Evolutionary conservation across 2,329 filamentous ascomycete genomes (phyloP).

Genomic region (Claviceps paspali): DNA sequence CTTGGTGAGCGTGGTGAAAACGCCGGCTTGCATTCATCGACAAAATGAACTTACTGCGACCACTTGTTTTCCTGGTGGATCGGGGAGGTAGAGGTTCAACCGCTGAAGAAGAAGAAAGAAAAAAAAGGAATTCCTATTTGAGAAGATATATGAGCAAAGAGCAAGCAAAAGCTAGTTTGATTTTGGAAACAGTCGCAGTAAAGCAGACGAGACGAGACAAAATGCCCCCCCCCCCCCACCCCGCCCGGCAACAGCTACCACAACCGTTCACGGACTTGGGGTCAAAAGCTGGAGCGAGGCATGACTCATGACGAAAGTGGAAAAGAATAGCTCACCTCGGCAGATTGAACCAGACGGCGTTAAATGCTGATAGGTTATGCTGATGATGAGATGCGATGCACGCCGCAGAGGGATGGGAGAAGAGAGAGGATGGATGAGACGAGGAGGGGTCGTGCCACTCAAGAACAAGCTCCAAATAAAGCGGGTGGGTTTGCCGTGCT

Average conservation of each 20-base stretch:
- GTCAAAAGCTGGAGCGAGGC: too few species aligned
- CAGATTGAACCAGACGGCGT: neutral
- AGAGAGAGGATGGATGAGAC: neutral
- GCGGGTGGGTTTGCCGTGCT: neutral
- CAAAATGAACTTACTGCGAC: neutral
- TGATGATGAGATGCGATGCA: neutral
- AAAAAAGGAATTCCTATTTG: too few species aligned
- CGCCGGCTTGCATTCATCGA: neutral
- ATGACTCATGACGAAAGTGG: too few species aligned
- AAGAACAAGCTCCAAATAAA: neutral
- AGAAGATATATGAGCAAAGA: neutral
- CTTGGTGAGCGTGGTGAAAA: neutral
- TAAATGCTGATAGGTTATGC: neutral
- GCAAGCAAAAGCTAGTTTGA: neutral
- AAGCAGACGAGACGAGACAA: neutral
- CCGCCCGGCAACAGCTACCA: too few species aligned
- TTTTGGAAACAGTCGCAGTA: too few species aligned
- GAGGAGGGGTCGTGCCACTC: constrained; percentile 3
- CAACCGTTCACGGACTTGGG: too few species aligned
- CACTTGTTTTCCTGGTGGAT: neutral
- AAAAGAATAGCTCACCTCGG: neutral
- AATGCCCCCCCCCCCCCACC: neutral
- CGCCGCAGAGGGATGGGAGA: neutral
- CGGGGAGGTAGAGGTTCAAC: neutral
- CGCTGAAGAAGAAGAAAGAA: too few species aligned